phyloP scores from a whole-genome alignment of 495 filamentous ascomycete genomes.

The Aspergillus incahuasiensis region DNA sequence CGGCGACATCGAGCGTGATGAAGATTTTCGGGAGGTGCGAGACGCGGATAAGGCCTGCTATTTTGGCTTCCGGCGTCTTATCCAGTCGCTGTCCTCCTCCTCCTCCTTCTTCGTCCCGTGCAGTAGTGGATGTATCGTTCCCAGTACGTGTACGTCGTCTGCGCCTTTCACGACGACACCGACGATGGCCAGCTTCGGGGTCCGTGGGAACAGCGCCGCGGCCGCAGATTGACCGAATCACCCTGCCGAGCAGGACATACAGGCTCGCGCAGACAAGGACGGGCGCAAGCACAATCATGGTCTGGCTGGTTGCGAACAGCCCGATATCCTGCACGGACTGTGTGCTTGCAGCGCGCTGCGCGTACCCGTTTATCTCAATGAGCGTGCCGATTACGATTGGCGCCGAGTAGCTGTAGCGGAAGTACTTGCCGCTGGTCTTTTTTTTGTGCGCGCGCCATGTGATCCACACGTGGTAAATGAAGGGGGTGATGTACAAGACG shows the following conservation, averaged over 20 bases:
- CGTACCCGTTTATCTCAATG: constrained; percentile 21
- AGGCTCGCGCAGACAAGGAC: constrained; percentile 30
- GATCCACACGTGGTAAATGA: constrained; percentile 6
- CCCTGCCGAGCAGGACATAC: constrained; percentile 28
- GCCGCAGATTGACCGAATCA: constrained; percentile 15
- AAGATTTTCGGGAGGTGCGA: constrained; percentile 27
- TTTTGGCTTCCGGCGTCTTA: background rate
- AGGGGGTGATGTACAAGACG: background rate
- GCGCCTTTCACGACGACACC: background rate
- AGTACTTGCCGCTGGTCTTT: background rate
- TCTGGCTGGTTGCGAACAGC: constrained; percentile 23
- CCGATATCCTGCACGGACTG: constrained; percentile 12
- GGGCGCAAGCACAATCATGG: constrained; percentile 30
- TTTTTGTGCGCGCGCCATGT: background rate
- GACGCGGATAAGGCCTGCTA: constrained; percentile 17
- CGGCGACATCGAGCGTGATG: constrained; percentile 29
- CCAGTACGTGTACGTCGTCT: background rate
- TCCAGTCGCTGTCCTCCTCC: too few relatives aligned
- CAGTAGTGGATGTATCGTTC: background rate
- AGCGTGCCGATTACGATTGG: constrained; percentile 19
- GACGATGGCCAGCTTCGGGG: background rate
- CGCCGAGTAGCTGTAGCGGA: constrained; percentile 16
- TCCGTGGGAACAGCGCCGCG: too few relatives aligned
- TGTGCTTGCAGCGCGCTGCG: constrained; percentile 12
- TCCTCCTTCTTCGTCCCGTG: background rate